Evolutionary conservation across 1,284 basidiomycete species (phyloP).

Genomic region (Ceratobasidium sp.): DNA sequence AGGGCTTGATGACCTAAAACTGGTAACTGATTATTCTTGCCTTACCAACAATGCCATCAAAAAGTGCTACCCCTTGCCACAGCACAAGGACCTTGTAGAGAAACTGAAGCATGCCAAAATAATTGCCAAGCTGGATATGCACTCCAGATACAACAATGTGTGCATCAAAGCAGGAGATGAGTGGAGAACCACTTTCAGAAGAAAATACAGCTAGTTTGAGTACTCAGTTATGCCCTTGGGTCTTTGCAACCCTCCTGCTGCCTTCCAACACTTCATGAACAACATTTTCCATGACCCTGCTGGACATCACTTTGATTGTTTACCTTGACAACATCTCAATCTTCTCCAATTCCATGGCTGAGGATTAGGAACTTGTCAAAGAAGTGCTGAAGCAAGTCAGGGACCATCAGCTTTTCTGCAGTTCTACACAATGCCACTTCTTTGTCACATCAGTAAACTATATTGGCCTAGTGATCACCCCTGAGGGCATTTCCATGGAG

Average conservation of each 20-base stretch:
- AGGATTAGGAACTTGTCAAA: conserved; percentile 10
- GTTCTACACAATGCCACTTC: conserved; percentile 29
- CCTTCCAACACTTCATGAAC: conserved; percentile 36
- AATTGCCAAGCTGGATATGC: no score
- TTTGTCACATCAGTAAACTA: conserved; percentile 42
- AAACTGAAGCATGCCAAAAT: no score
- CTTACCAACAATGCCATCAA: no score
- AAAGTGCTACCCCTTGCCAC: no score
- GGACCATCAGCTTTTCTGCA: background rate
- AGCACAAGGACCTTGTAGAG: no score
- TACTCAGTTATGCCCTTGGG: conserved; percentile 33
- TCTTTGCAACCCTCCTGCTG: background rate
- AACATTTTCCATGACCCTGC: background rate
- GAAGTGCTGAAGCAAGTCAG: conserved; percentile 20
- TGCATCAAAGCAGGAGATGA: no score
- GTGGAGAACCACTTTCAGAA: no score
- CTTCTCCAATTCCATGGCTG: background rate
- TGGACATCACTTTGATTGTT: conserved; percentile 17
- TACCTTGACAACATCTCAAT: conserved; percentile 42
- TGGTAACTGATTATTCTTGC: no score
- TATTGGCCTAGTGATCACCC: conserved; percentile 26
- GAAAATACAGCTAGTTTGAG: conserved; percentile 14
- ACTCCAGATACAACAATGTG: no score
- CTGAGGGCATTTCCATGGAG: conserved; percentile 43
- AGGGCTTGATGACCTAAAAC: no score